Evolutionary conservation across 2,329 filamentous ascomycete genomes (phyloP).

Genomic region (Verticillium longisporum): DNA sequence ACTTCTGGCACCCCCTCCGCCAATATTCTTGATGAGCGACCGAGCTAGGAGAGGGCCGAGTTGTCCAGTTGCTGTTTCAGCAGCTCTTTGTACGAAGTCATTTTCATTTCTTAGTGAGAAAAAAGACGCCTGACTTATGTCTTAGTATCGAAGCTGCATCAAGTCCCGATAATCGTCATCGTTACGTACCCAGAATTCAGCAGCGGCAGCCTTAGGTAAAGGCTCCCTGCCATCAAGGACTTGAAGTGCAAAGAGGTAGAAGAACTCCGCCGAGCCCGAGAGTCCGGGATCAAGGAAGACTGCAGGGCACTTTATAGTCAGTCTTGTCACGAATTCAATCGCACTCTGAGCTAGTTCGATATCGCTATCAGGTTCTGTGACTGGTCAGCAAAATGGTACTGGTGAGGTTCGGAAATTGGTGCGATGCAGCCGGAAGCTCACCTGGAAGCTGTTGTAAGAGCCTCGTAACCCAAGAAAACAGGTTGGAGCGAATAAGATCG

Average conservation of each 20-base stretch:
- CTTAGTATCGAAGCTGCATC: not conserved
- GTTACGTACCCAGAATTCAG: constrained; percentile 64
- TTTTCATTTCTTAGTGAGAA: constrained; percentile 39
- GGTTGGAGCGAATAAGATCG: constrained; percentile 38
- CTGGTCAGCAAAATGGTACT: constrained; percentile 6
- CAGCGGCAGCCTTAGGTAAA: constrained; percentile 66
- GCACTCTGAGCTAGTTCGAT: constrained; percentile 66
- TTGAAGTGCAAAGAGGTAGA: constrained; percentile 66
- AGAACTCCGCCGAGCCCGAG: constrained; percentile 50
- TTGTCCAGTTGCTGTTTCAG: constrained; percentile 45
- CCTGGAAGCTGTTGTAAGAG: constrained; percentile 34
- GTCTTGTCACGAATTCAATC: constrained; percentile 63
- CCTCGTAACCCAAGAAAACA: constrained; percentile 55
- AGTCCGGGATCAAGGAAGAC: constrained; percentile 54
- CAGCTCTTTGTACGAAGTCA: constrained; percentile 31
- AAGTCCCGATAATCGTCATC: not conserved
- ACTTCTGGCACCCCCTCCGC: constrained; percentile 61
- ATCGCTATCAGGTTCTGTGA: constrained; percentile 51
- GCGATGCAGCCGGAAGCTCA: not conserved
- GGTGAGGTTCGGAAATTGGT: not conserved
- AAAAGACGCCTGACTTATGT: constrained; percentile 41
- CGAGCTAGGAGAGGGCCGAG: constrained; percentile 56
- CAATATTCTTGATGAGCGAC: constrained; percentile 57
- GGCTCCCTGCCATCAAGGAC: constrained; percentile 66
- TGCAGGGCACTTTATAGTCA: constrained; percentile 54